Evolutionary conservation across 148 eudicot genomes (phyloP).

Genomic region (Fagopyrum esculentum): DNA sequence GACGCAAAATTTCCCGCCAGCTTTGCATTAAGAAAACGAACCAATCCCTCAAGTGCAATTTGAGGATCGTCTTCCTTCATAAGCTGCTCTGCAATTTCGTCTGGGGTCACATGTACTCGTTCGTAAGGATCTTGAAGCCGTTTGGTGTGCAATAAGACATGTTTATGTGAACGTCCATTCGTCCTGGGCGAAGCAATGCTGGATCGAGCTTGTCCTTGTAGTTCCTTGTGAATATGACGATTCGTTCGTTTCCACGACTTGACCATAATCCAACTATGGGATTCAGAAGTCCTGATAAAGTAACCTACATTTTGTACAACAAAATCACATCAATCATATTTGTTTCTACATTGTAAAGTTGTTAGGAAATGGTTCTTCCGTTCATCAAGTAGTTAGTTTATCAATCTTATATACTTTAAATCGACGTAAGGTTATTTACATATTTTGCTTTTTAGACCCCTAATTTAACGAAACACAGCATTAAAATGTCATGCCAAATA

Average conservation of each 20-base stretch:
- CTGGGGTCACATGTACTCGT: conserved; percentile 21
- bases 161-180: conserved; percentile 51
- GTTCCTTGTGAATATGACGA: conserved; percentile 43
- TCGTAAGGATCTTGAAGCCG: conserved; percentile 27
- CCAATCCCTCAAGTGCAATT: conserved; percentile 9
- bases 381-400: too few species aligned
- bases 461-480: too few species aligned
- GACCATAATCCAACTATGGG: conserved; percentile 49
- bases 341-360: too few species aligned
- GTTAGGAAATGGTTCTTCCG: too few species aligned
- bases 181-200: conserved; percentile 38
- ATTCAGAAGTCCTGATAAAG: conserved; percentile 35
- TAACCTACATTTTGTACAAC: conserved; percentile 17
- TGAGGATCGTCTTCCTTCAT: conserved; percentile 17
- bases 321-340: too few species aligned
- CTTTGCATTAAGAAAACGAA: conserved; percentile 18
- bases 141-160: conserved; percentile 42
- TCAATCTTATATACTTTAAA: too few species aligned
- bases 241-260: conserved; percentile 40
- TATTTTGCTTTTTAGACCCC: too few species aligned
- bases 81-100: conserved; percentile 26
- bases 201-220: conserved; percentile 42
- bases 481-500: too few species aligned
- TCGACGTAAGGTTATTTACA: too few species aligned
- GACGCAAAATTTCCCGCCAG: neutral